Evolutionary conservation across 75 land plant genomes (phyloP).

Genomic region (Azolla pinnata): DNA sequence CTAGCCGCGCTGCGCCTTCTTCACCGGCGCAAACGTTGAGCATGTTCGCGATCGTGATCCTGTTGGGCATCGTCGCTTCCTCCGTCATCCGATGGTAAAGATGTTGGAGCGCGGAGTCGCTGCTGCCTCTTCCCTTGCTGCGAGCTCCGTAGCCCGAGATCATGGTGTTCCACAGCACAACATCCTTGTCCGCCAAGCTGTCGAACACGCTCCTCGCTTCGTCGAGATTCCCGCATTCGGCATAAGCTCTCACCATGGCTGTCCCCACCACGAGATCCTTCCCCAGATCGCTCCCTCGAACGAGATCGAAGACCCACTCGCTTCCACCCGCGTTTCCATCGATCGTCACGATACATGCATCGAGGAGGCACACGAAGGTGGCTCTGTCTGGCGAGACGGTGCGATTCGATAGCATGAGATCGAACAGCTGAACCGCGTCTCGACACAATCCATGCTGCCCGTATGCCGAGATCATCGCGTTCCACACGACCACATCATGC

Average conservation of each 20-base stretch:
- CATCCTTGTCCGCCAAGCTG: neutral
- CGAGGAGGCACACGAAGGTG: no score
- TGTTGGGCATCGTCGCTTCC: neutral
- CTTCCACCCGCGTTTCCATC: no score
- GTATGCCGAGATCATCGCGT: no score
- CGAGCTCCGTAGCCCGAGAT: neutral
- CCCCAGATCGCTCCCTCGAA: no score
- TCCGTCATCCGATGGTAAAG: neutral
- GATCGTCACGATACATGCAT: no score
- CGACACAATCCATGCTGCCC: no score
- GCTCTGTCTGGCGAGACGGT: no score
- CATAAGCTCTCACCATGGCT: neutral
- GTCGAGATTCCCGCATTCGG: neutral
- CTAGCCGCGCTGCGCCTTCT: conserved; percentile 20
- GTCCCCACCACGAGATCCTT: neutral
- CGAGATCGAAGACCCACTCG: no score
- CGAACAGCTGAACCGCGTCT: no score
- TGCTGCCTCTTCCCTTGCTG: no score
- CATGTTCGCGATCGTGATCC: neutral
- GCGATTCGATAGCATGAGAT: no score
- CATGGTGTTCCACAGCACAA: conserved; percentile 6
- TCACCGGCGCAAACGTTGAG: conserved; percentile 5
- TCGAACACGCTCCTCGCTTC: conserved; percentile 6
- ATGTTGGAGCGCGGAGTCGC: neutral
- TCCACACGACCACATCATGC: no score